Evolutionary conservation across 768 basidiomycete species (phyloP).

Genomic region (Chalciporus sphaerocephalus): DNA sequence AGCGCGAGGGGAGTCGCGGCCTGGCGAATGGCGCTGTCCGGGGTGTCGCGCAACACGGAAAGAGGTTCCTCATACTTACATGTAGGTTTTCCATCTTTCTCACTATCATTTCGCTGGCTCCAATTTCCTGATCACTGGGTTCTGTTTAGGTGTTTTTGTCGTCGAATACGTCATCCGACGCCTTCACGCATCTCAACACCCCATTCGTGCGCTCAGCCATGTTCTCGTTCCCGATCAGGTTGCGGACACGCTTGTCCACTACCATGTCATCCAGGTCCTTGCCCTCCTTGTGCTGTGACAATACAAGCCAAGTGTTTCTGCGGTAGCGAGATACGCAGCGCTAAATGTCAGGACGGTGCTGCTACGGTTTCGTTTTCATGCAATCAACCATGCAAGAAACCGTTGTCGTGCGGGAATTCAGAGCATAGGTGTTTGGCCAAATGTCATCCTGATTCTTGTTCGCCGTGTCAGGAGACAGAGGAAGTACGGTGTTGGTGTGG

Average conservation of each 20-base stretch:
- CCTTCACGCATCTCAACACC: slow-evolving; percentile 65
- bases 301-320: slow-evolving; percentile 79
- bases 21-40: slow-evolving; percentile 89
- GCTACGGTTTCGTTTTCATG: slow-evolving; percentile 32
- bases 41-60: slow-evolving; percentile 84
- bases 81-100: slow-evolving; percentile 37
- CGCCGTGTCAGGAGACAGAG: slow-evolving; percentile 54
- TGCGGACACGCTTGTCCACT: slow-evolving; percentile 85
- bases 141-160: slow-evolving; percentile 75
- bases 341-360: slow-evolving; percentile 47
- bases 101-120: neutral
- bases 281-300: slow-evolving; percentile 87
- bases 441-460: slow-evolving; percentile 80
- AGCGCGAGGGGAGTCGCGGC: slow-evolving; percentile 60
- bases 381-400: slow-evolving; percentile 35
- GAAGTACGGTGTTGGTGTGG: slow-evolving; percentile 77
- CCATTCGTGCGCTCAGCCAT: slow-evolving; percentile 72
- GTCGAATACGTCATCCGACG: slow-evolving; percentile 66
- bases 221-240: slow-evolving; percentile 50
- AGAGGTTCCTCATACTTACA: slow-evolving; percentile 59
- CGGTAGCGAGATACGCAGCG: slow-evolving; percentile 42
- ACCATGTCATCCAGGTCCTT: slow-evolving; percentile 91
- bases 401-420: slow-evolving; percentile 57
- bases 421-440: slow-evolving; percentile 60
- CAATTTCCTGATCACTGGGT: too few species aligned